Percentiles rank a stretch among this genome's conserved stretches.
Evolutionary conservation across 768 basidiomycete genomes (phyloP).

Genomic region (Suillus variegatus): DNA sequence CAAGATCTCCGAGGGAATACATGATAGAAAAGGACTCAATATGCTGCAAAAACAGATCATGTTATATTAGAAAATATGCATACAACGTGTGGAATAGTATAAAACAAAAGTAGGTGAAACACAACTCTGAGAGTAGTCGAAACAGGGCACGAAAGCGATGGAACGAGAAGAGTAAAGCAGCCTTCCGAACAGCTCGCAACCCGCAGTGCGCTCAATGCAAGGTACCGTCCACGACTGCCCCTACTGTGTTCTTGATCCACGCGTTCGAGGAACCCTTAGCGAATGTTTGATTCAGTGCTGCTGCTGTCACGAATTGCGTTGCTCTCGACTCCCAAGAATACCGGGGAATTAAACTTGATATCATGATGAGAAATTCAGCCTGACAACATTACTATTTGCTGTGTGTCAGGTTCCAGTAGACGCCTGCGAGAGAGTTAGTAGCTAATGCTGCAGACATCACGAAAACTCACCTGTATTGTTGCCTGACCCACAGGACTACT

Average conservation of each 20-base stretch:
- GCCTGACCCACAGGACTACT: background rate
- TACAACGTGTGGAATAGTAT: too few relatives aligned
- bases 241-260: background rate
- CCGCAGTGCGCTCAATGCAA: too few relatives aligned
- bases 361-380: background rate
- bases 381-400: background rate
- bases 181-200: too few relatives aligned
- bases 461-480: background rate
- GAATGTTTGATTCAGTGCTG: background rate
- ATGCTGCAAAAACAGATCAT: too few relatives aligned
- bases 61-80: too few relatives aligned
- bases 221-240: background rate
- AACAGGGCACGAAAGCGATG: too few relatives aligned
- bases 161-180: too few relatives aligned
- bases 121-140: too few relatives aligned
- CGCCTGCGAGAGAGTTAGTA: background rate
- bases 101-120: too few relatives aligned
- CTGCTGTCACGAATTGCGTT: background rate
- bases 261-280: background rate
- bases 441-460: background rate
- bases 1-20: too few relatives aligned
- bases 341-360: background rate
- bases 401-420: background rate
- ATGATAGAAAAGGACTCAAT: too few relatives aligned
- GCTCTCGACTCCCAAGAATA: background rate